A percentile compares a stretch with the other conserved stretches of the same genome.
phyloP scores from a whole-genome alignment of 1,284 basidiomycete genomes.

The Papiliotrema laurentii region DNA sequence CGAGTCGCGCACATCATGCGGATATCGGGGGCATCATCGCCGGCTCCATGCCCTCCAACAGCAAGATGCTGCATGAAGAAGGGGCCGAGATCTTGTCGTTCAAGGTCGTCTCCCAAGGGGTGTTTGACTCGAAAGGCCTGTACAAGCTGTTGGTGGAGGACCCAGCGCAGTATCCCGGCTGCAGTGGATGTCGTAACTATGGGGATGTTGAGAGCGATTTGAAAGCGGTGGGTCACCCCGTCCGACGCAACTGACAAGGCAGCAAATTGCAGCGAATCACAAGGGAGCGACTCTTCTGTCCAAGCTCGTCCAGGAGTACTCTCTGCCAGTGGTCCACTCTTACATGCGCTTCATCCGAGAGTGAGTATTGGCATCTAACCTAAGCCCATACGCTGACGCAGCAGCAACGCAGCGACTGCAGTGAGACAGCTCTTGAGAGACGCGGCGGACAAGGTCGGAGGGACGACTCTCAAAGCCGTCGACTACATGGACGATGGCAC shows the following conservation, averaged over 20 bases:
- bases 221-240: no score
- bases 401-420: constrained; percentile 80
- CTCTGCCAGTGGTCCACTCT: constrained; percentile 77
- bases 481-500: constrained; percentile 67
- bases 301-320: constrained; percentile 78
- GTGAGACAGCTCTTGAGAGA: constrained; percentile 75
- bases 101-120: constrained; percentile 16
- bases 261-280: constrained; percentile 93
- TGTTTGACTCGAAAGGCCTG: constrained; percentile 11
- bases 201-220: no score
- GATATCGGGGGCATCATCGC: constrained; percentile 40
- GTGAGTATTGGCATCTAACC: constrained; percentile 5
- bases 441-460: constrained; percentile 73
- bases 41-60: constrained; percentile 43
- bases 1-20: constrained; percentile 38
- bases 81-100: constrained; percentile 34
- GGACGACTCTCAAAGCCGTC: constrained; percentile 57
- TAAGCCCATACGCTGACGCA: constrained; percentile 60
- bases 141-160: no score
- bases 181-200: no score
- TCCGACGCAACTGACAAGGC: no score
- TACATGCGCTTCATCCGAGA: constrained; percentile 79
- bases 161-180: no score
- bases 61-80: constrained; percentile 38
- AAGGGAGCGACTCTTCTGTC: constrained; percentile 78